Evolutionary conservation across 306 rosid species (phyloP).

Genomic region (Glycyrrhiza uralensis): DNA sequence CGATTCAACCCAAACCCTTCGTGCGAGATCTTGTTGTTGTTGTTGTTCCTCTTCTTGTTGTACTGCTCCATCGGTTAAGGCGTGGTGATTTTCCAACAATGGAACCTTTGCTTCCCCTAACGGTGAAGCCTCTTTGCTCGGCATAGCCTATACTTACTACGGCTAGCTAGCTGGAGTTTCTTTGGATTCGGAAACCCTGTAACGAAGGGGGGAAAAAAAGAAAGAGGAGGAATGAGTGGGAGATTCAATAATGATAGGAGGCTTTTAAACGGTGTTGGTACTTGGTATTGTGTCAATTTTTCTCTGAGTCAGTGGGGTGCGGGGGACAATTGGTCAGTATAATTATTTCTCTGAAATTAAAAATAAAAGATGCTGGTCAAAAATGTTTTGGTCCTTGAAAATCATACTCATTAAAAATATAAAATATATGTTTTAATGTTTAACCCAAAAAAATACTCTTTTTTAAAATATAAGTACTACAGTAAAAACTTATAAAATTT

Average conservation of each 20-base stretch:
- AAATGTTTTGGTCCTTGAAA: too few relatives aligned
- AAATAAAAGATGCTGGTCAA: too few relatives aligned
- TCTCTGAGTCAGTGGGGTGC: too few relatives aligned
- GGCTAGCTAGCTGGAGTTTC: background rate
- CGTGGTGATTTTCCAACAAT: slow-evolving; percentile 20
- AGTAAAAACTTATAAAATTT: too few relatives aligned
- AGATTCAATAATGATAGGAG: background rate
- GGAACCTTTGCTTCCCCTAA: slow-evolving; percentile 40
- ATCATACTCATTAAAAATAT: too few relatives aligned
- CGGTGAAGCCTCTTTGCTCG: slow-evolving; percentile 22
- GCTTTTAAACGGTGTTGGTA: background rate
- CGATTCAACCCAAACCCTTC: slow-evolving; percentile 52
- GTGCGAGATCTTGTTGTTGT: slow-evolving; percentile 9
- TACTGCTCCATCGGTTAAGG: slow-evolving; percentile 11
- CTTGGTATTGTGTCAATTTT: too few relatives aligned
- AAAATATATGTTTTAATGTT: too few relatives aligned
- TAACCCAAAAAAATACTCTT: too few relatives aligned
- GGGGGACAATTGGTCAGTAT: too few relatives aligned
- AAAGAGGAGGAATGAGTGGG: background rate
- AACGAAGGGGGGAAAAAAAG: background rate
- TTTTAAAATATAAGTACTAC: too few relatives aligned
- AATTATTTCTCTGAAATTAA: too few relatives aligned
- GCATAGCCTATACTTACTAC: background rate
- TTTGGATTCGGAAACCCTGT: background rate
- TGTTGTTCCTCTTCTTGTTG: slow-evolving; percentile 16